Evolutionary conservation across 1,139 yeast genomes (phyloP).

Genomic region (Pneumocystis wakefieldiae): DNA sequence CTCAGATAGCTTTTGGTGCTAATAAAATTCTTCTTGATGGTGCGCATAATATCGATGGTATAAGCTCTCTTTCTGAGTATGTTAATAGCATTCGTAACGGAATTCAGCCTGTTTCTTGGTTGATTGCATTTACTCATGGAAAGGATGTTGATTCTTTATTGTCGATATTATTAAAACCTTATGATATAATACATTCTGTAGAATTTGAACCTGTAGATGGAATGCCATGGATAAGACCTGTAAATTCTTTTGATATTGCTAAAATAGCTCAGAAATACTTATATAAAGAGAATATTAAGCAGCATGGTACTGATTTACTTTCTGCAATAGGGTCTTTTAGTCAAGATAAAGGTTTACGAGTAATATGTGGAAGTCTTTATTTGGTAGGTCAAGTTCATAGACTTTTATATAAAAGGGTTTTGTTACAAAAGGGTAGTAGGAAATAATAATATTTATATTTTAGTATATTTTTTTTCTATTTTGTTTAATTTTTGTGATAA

Average conservation of each 20-base stretch:
- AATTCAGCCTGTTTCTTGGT: constrained; percentile 35
- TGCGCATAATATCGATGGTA: constrained; percentile 82
- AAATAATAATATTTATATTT: background rate
- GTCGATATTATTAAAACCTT: constrained; percentile 32
- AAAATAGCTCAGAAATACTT: background rate
- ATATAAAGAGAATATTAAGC: background rate
- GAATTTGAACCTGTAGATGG: constrained; percentile 58
- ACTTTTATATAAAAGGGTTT: background rate
- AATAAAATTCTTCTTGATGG: constrained; percentile 76
- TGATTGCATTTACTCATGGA: constrained; percentile 62
- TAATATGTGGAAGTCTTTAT: constrained; percentile 13
- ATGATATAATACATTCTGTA: constrained; percentile 49
- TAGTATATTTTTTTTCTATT: background rate
- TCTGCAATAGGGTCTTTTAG: constrained; percentile 1
- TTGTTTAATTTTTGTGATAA: background rate
- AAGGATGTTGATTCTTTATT: constrained; percentile 44
- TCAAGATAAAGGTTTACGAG: background rate
- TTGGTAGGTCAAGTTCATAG: constrained; percentile 10
- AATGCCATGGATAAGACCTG: constrained; percentile 82
- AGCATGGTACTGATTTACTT: constrained; percentile 3
- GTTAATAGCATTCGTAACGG: background rate
- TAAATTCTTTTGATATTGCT: constrained; percentile 29
- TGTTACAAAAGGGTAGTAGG: background rate
- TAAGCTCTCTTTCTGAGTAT: background rate
- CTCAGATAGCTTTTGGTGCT: constrained; percentile 22